Evolutionary conservation across 768 basidiomycete genomes (phyloP).

Genomic region (Mycena kentingensis): DNA sequence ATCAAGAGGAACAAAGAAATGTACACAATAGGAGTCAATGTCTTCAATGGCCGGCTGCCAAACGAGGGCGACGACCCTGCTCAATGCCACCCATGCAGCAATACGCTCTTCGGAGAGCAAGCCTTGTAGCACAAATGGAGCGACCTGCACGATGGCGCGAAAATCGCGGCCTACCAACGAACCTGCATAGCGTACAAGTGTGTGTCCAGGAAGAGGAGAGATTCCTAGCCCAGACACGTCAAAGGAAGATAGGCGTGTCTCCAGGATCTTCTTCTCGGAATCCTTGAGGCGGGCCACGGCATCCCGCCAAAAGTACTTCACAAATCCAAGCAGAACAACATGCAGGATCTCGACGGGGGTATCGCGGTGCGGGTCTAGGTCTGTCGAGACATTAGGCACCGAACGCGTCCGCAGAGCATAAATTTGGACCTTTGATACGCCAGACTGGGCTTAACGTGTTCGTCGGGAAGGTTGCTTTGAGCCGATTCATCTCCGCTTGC

Average conservation of each 20-base stretch:
- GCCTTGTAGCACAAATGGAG: too few species aligned
- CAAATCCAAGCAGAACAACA: conserved; percentile 25
- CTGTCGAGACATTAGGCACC: conserved; percentile 6
- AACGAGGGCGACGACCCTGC: conserved; percentile 20
- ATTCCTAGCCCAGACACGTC: conserved; percentile 20
- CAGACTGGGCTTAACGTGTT: too few species aligned
- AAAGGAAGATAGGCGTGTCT: conserved; percentile 8
- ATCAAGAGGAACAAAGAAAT: too few species aligned
- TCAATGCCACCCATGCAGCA: conserved; percentile 25
- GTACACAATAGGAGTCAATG: too few species aligned
- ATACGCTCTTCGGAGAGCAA: conserved; percentile 3
- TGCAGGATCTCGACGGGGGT: conserved; percentile 30
- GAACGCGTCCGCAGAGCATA: too few species aligned
- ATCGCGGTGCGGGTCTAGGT: conserved; percentile 26
- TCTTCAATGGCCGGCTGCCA: conserved; percentile 27
- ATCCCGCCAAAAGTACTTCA: conserved; percentile 26
- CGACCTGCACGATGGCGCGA: conserved; percentile 10
- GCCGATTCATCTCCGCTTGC: too few species aligned
- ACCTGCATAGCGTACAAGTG: conserved; percentile 23
- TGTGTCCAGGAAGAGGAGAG: too few species aligned
- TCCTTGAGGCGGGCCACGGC: conserved; percentile 20
- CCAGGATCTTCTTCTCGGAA: conserved; percentile 6
- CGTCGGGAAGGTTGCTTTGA: too few species aligned
- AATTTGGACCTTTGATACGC: too few species aligned
- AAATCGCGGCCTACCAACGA: conserved; percentile 24